Evolutionary conservation across 2,329 filamentous ascomycete species (phyloP).

Genomic region (Aschersonia sp.): DNA sequence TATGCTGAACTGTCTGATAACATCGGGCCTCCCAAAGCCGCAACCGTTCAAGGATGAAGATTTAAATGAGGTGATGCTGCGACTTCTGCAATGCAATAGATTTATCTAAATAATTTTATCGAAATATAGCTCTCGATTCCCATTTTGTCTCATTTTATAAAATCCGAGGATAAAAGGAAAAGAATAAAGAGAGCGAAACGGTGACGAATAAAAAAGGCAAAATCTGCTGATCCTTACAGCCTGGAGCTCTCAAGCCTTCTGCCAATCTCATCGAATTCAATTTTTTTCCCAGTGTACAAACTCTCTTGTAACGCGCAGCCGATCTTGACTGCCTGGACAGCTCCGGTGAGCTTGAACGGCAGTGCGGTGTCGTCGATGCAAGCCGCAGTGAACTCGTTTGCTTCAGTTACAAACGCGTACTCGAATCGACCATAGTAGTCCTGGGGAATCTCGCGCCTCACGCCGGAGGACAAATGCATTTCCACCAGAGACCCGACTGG

Average conservation of each 20-base stretch:
- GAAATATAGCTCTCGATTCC: background rate
- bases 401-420: conserved; percentile 47
- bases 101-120: background rate
- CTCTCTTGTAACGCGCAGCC: conserved; percentile 45
- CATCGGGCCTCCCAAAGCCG: background rate
- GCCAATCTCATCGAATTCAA: conserved; percentile 39
- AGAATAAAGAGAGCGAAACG: background rate
- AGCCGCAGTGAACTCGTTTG: conserved; percentile 46
- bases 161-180: background rate
- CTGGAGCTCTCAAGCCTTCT: conserved; percentile 10
- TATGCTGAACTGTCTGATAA: no score
- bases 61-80: background rate
- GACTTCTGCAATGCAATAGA: background rate
- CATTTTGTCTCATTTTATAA: background rate
- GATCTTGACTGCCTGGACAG: conserved; percentile 46
- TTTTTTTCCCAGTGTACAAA: conserved; percentile 38
- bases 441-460: conserved; percentile 44
- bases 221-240: conserved; percentile 5
- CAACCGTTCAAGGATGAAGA: background rate
- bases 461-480: conserved; percentile 29
- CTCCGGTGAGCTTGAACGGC: conserved; percentile 42
- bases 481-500: conserved; percentile 40
- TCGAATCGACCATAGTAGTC: conserved; percentile 51
- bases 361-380: conserved; percentile 40
- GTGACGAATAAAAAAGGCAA: background rate